Evolutionary conservation across 2,329 filamentous ascomycete genomes (phyloP).

Genomic region (Penicillium sp.): DNA sequence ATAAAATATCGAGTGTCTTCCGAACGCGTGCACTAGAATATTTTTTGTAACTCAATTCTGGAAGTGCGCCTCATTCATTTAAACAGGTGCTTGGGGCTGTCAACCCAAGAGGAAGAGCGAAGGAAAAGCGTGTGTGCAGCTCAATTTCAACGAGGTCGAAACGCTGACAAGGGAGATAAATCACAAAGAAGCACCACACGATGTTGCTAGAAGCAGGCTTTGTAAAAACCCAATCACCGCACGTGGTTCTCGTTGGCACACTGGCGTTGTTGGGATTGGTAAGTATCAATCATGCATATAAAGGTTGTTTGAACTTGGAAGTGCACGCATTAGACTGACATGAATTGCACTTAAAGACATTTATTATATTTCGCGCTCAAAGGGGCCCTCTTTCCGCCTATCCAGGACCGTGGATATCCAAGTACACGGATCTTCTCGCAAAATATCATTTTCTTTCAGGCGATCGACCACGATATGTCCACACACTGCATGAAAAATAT

Average conservation of each 20-base stretch:
- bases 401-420: slow-evolving; percentile 24
- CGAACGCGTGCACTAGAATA: too few relatives aligned
- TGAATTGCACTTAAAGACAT: neutral
- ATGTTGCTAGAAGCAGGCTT: neutral
- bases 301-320: neutral
- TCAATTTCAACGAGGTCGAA: too few relatives aligned
- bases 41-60: too few relatives aligned
- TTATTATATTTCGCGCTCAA: neutral
- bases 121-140: too few relatives aligned
- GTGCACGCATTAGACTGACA: neutral
- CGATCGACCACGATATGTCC: slow-evolving; percentile 19
- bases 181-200: neutral
- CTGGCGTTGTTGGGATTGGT: neutral
- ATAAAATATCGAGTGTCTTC: too few relatives aligned
- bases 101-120: too few relatives aligned
- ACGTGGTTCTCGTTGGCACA: neutral
- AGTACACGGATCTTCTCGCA: slow-evolving; percentile 22
- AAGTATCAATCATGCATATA: neutral
- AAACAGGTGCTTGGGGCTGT: too few relatives aligned
- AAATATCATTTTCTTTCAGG: slow-evolving; percentile 23
- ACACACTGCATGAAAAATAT: slow-evolving; percentile 27
- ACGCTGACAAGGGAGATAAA: neutral
- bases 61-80: too few relatives aligned
- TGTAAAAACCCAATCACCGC: neutral
- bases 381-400: slow-evolving; percentile 15